Conservation (phyloP, 352 stramenopile genomes). For the Salisapilia sapeloensis region DNA sequence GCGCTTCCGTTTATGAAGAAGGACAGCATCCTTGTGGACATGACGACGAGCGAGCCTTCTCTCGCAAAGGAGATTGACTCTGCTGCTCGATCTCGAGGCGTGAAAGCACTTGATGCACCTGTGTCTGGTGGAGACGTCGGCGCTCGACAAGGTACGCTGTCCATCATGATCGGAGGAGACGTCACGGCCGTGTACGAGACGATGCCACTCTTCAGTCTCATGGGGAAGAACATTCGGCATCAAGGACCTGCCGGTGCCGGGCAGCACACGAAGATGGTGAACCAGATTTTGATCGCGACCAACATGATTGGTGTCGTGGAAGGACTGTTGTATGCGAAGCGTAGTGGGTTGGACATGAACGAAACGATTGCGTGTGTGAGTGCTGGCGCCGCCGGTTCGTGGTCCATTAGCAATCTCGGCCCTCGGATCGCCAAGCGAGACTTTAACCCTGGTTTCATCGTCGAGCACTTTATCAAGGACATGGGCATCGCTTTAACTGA, state of each 20-base stretch:
- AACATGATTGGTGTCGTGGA: slow-evolving; percentile 84
- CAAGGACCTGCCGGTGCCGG: slow-evolving; percentile 71
- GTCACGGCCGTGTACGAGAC: slow-evolving; percentile 59
- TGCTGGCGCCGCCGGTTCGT: slow-evolving; percentile 71
- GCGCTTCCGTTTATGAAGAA: slow-evolving; percentile 52
- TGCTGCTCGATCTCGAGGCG: slow-evolving; percentile 39
- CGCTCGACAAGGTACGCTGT: slow-evolving; percentile 71
- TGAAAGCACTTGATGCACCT: slow-evolving; percentile 62
- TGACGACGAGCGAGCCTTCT: slow-evolving; percentile 79
- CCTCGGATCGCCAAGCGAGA: slow-evolving; percentile 78
- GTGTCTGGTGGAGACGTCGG: slow-evolving; percentile 81
- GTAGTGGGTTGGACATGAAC: slow-evolving; percentile 72
- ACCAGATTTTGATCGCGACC: slow-evolving; percentile 80
- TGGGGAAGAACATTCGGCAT: slow-evolving; percentile 82
- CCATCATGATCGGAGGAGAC: slow-evolving; percentile 85
- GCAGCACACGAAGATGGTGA: slow-evolving; percentile 87
- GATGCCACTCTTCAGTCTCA: slow-evolving; percentile 76
- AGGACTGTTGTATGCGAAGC: slow-evolving; percentile 78
- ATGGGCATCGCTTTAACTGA: slow-evolving; percentile 83
- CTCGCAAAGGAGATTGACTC: slow-evolving; percentile 82
- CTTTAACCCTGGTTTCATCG: slow-evolving; percentile 82
- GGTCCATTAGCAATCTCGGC: slow-evolving; percentile 82
- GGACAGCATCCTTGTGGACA: slow-evolving; percentile 78
- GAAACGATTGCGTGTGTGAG: slow-evolving; percentile 78
- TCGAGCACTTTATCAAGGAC: slow-evolving; percentile 86